Conservation (phyloP, 768 basidiomycete species). For the Boletus eberwhitei region DNA sequence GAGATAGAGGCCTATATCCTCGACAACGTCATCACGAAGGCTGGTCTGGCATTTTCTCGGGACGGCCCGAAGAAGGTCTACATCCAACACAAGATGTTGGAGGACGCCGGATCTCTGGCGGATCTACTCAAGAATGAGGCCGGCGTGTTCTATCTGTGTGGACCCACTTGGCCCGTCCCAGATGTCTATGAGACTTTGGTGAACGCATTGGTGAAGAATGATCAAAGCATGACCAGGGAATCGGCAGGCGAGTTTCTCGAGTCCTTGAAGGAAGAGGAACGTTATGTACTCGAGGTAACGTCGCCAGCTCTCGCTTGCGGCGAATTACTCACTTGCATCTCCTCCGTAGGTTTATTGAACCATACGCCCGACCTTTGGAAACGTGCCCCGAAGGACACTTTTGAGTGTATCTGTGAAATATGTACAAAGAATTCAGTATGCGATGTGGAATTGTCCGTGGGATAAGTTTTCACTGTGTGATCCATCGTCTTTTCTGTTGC, state of each 20-base stretch:
- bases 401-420: background rate
- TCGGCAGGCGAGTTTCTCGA: conserved; percentile 82
- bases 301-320: background rate
- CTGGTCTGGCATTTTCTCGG: conserved; percentile 95
- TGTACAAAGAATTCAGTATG: background rate
- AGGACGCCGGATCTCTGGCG: conserved; percentile 77
- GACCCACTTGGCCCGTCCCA: conserved; percentile 99
- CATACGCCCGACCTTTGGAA: background rate
- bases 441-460: background rate
- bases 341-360: conserved; percentile 24
- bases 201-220: conserved; percentile 70
- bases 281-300: conserved; percentile 88
- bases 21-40: conserved; percentile 80
- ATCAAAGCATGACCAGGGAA: conserved; percentile 52
- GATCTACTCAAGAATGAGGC: conserved; percentile 67
- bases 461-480: background rate
- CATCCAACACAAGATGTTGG: conserved; percentile 97
- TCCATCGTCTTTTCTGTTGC: background rate
- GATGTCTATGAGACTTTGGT: conserved; percentile 95
- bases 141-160: conserved; percentile 94
- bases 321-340: conserved; percentile 1
- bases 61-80: conserved; percentile 93
- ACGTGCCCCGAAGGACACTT: background rate
- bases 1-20: conserved; percentile 93
- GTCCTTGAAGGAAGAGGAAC: conserved; percentile 90